These are phyloP conservation scores for Sclerotinia nivalis DNA, from an alignment of 2,329 filamentous ascomycete species.

Conservation along the genomic window DNA sequence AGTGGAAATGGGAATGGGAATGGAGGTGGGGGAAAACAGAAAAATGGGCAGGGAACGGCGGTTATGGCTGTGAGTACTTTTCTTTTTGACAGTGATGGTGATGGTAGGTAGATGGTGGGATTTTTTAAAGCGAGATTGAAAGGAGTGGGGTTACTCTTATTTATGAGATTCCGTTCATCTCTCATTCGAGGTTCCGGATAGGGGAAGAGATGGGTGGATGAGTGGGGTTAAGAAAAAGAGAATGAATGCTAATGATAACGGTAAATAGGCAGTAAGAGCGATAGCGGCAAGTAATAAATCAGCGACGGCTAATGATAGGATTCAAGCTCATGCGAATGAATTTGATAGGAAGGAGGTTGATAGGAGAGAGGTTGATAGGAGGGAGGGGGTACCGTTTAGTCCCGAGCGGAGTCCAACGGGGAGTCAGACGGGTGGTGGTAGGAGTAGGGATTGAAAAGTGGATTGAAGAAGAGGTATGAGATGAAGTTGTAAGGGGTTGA, in stretches of 20 bases:
- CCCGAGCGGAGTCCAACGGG: background rate
- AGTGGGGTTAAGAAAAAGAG: background rate
- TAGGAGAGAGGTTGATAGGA: background rate
- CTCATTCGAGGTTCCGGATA: background rate
- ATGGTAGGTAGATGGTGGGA: background rate
- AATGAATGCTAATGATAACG: background rate
- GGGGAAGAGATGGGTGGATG: background rate
- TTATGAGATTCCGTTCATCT: background rate
- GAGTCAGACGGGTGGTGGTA: background rate
- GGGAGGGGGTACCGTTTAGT: background rate
- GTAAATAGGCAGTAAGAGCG: slow-evolving; percentile 4
- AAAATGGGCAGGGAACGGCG: slow-evolving; percentile 13
- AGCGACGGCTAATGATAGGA: background rate
- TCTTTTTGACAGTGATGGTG: background rate
- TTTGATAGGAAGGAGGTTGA: background rate
- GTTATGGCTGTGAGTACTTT: slow-evolving; percentile 21
- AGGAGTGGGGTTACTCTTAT: background rate
- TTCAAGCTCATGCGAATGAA: background rate
- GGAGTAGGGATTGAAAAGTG: background rate
- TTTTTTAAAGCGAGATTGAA: background rate
- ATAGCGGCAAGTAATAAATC: slow-evolving; percentile 18
- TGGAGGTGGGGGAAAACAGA: background rate
- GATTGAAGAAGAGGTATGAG: background rate
- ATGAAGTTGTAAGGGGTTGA: too few relatives aligned
- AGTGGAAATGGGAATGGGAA: slow-evolving; percentile 16